Evolutionary conservation across 2,329 filamentous ascomycete genomes (phyloP), one percentile per base, ranked within the genome.

Genomic region (Blastomyces gilchristii): DNA sequence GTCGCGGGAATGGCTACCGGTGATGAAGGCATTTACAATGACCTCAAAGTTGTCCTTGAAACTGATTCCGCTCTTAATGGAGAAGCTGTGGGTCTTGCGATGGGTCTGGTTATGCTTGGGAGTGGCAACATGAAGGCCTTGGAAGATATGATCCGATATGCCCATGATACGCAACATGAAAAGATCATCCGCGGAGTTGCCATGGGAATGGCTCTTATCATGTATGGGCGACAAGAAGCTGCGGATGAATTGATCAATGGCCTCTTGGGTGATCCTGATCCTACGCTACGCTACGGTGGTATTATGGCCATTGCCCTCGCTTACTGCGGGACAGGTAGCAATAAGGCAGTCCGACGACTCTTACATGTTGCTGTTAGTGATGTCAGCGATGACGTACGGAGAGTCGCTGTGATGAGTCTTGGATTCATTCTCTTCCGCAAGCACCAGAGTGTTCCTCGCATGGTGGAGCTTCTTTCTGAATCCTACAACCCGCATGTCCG

Each of bases 391-490:
- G 94, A 99, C 75, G 94, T 99, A 45, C 90, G 94, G 69, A 86
- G 94, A 70, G 91, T 96, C 66, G 94, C 94, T 14, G 94, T 99
- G 66, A 95, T 99, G 89, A 95, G 91, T 77, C 83, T 99, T 74
- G 94, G 94, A 52, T 99, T 99, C 78, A 97, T 99, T 68, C 85
- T 99, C 37, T 99, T 99, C 88, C 85, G 94, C 67, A 99, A 97
- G 82, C 91, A 95, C 56, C 90, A 91, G 70, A 96, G 91, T 71
- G 94, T 99, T 18, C 95, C 95, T 61, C 90, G 95, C 67, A 99
- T 99, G 92, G 94, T 99, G 50, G 95, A 99, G 79, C 85, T 99
- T 60, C 86, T 99, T 25, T 94, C 94, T 5, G 95, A 99, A 76
- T 97, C 93, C 0, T 99, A 99, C 82, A 99, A 99, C 78, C 94